A percentile compares a stretch with the other conserved stretches of the same genome.
phyloP scores from a whole-genome alignment of 805 yeast species.

The Priceomyces castillae region DNA sequence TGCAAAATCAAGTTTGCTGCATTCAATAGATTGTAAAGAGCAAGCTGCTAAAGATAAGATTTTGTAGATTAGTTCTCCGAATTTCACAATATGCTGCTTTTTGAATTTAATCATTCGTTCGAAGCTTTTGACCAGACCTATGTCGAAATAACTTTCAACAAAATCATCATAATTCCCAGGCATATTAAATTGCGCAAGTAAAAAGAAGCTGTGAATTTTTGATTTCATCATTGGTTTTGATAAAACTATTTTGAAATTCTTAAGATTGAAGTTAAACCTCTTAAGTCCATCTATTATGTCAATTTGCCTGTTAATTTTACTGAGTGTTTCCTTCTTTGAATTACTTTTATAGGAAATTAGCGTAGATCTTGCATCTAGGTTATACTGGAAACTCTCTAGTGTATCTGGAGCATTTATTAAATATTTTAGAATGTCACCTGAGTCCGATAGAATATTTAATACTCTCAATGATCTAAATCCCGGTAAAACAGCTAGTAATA shows the following conservation, averaged over 20 bases:
- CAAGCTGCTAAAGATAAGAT: not conserved
- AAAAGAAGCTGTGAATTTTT: slow-evolving; percentile 6
- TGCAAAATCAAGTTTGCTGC: slow-evolving; percentile 15
- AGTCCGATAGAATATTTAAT: slow-evolving; percentile 2
- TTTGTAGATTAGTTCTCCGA: slow-evolving; percentile 2
- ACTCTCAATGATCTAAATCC: not conserved
- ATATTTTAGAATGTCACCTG: not conserved
- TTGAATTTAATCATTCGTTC: not conserved
- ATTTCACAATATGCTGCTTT: not conserved
- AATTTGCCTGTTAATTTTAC: not conserved
- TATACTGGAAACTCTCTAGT: not conserved
- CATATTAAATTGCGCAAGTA: not conserved
- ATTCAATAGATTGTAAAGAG: slow-evolving; percentile 13
- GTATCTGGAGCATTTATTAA: slow-evolving; percentile 1
- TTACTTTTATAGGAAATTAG: not conserved
- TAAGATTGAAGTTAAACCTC: not conserved
- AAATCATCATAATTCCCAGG: not conserved
- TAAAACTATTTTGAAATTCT: slow-evolving; percentile 5
- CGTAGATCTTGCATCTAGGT: not conserved
- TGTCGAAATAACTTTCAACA: not conserved
- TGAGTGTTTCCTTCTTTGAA: not conserved
- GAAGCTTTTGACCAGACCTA: not conserved
- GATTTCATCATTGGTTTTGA: slow-evolving; percentile 8
- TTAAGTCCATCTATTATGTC: not conserved
- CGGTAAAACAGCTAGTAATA: not conserved